Evolutionary conservation across 176 grass and related monocot genomes (phyloP), one percentile per base, ranked within the genome.

Genomic region (Rhipidocladum racemiflorum): DNA sequence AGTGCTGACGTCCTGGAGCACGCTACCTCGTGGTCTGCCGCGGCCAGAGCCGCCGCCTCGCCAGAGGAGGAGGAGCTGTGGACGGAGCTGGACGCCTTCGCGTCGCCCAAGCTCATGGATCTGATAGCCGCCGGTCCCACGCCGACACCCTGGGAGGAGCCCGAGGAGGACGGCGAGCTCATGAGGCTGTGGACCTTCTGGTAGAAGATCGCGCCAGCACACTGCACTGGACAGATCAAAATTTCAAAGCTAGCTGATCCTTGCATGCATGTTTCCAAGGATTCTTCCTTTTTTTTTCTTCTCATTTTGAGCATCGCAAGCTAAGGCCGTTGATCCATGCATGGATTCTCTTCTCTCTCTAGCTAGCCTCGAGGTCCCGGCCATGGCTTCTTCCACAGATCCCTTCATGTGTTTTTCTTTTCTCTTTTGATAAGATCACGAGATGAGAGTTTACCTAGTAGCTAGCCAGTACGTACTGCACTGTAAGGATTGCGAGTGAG

Each of bases 171-270:
- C 69, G 88, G 83, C 57, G 88, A 89, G 57, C 3, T 89, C 17
- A 89, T 89, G 65, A 81, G 88, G 83, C 48, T 89, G n/a, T 89
- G 88, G 88, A 89, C 78, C 78, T 89, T 89, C 83, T 89, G 78
- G 83, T 89, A 82, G 76, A 12, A 24, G 56, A 27, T 27, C 24
- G n/a, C n/a, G 9, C 8, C 25, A 28, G 9, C 2, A 20, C 36
- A 56, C 15, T 29, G 36, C 36, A 61, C 38, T 76, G 24, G 23
- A 71, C 40, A 70, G 39, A 18, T 40, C 35, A 23, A 40, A 43
- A 51, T 3, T 5, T 40, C 35, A 23, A 39, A 44, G 38, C 7
- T 5, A 44, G 38, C 7, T 5, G 13, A 67, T 54, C 46, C 7
- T 14, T 25, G 23, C 34, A 59, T 72, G 35, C 67, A 80, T 75